Conservation (phyloP, 306 rosid species). For the Vicia faba region DNA sequence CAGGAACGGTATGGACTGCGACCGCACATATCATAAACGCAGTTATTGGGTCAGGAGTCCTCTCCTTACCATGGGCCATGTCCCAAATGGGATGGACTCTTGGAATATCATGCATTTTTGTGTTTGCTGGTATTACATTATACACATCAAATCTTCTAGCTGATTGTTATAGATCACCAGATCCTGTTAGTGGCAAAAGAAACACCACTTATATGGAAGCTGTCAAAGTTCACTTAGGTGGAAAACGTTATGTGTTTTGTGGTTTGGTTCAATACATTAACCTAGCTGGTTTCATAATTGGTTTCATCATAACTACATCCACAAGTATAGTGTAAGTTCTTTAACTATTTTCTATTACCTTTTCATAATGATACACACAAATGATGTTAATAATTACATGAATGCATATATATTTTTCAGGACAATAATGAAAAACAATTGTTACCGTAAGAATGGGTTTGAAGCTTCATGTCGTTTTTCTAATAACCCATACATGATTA, state of each 20-base stretch:
- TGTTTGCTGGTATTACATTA: constrained; percentile 39
- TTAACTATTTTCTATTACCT: background rate
- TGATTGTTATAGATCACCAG: constrained; percentile 50
- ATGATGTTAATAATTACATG: background rate
- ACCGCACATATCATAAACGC: constrained; percentile 49
- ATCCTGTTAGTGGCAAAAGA: constrained; percentile 41
- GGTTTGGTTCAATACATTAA: constrained; percentile 36
- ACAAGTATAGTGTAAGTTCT: constrained; percentile 37
- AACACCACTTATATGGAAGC: constrained; percentile 52
- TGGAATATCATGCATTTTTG: constrained; percentile 17
- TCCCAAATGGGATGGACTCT: constrained; percentile 48
- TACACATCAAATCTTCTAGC: constrained; percentile 45
- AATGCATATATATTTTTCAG: constrained; percentile 32
- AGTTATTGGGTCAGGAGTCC: constrained; percentile 48
- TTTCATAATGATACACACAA: background rate
- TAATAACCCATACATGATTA: constrained; percentile 56
- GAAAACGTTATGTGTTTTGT: constrained; percentile 34
- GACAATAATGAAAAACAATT: constrained; percentile 51
- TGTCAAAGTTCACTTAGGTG: constrained; percentile 44
- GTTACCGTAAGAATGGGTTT: constrained; percentile 41
- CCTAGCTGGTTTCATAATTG: constrained; percentile 38
- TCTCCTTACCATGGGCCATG: constrained; percentile 46
- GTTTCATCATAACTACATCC: constrained; percentile 50
- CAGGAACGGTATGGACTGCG: constrained; percentile 46
- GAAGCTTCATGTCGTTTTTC: constrained; percentile 49